phyloP scores from a whole-genome alignment of 352 stramenopile species.

The Phytophthora chlamydospora region DNA sequence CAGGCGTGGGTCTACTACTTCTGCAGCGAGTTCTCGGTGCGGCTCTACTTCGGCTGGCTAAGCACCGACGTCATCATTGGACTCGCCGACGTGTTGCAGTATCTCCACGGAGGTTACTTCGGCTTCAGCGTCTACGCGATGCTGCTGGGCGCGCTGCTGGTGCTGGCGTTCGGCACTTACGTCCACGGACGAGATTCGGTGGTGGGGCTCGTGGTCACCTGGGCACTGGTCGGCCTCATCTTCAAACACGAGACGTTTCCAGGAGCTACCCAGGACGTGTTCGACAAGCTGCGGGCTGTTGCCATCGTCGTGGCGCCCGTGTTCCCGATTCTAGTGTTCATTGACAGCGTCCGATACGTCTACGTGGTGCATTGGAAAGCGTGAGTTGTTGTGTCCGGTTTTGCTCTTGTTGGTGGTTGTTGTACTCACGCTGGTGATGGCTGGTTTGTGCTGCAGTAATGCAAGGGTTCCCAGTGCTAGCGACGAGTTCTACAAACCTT shows the following conservation, averaged over 20 bases:
- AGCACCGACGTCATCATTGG: constrained; percentile 48
- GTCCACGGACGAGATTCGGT: constrained; percentile 58
- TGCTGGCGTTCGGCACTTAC: constrained; percentile 54
- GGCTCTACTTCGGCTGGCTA: constrained; percentile 68
- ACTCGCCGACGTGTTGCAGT: constrained; percentile 55
- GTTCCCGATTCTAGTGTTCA: constrained; percentile 50
- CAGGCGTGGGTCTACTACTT: constrained; percentile 62
- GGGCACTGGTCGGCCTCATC: constrained; percentile 47
- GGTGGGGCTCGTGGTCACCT: constrained; percentile 54
- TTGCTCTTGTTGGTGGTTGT: not conserved
- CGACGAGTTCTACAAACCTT: constrained; percentile 54
- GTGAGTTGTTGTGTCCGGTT: constrained; percentile 28
- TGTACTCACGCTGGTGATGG: constrained; percentile 5
- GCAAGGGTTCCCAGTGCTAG: constrained; percentile 27
- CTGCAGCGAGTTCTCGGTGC: constrained; percentile 60
- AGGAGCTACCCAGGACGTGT: constrained; percentile 45
- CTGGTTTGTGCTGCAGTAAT: constrained; percentile 3
- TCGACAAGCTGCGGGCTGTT: constrained; percentile 54
- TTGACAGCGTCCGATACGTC: constrained; percentile 49
- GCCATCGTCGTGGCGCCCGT: constrained; percentile 51
- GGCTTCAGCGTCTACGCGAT: constrained; percentile 52
- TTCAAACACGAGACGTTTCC: constrained; percentile 49
- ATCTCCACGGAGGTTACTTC: constrained; percentile 51
- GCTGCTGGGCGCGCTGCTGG: constrained; percentile 45
- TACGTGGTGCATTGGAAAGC: constrained; percentile 59